Evolutionary conservation across 768 basidiomycete genomes (phyloP), one percentile per base, ranked within the genome.

Genomic region (Kwoniella dendrophila): DNA sequence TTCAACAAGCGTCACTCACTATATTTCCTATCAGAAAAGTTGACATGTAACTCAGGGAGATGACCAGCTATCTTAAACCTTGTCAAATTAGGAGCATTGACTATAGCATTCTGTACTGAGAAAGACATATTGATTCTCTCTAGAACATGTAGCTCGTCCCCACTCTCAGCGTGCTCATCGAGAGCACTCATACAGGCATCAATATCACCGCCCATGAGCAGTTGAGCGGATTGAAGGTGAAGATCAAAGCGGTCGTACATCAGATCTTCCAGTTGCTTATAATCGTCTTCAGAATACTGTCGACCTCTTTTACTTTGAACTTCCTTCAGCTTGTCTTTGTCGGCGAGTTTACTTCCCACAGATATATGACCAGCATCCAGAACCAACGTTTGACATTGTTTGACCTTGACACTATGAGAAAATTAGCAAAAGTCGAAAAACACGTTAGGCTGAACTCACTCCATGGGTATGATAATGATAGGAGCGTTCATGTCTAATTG

Each of bases 311-410:
- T 97, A 64, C 86, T 82, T 52, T 90, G 86, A 40, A 98, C 85
- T 27, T 86, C 85, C 34, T 86, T 84, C 44, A 94, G 83, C 3
- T 87, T 86, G 33, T 85, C 83, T 81, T 97, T 91, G 71, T 90
- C 86, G 3, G 87, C 96, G 2, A 97, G 84, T 59, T 94, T 86
- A 72, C 92, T 95, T 75, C 89, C 88, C 34, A 99, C 87, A 1
- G 93, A 86, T 67, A 99, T 95, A 75, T 97, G 96, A 62, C 96
- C 96, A 4, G 95, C 96, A 76, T 98, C 96, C 54, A 98, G 82
- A 16, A 98, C 86, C 54, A 98, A 83, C 75, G 96, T 90, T 70
- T 86, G 91, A 80, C 92, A 89, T 22, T 86, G 80, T 62, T 85
- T 83, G 6, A 86, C 86, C 2, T 87, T 88, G 51, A 97, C 85